A percentile compares a stretch with the other conserved stretches of the same genome.
Conservation (phyloP, 208 protist genomes). For the Leishmania arabica region DNA sequence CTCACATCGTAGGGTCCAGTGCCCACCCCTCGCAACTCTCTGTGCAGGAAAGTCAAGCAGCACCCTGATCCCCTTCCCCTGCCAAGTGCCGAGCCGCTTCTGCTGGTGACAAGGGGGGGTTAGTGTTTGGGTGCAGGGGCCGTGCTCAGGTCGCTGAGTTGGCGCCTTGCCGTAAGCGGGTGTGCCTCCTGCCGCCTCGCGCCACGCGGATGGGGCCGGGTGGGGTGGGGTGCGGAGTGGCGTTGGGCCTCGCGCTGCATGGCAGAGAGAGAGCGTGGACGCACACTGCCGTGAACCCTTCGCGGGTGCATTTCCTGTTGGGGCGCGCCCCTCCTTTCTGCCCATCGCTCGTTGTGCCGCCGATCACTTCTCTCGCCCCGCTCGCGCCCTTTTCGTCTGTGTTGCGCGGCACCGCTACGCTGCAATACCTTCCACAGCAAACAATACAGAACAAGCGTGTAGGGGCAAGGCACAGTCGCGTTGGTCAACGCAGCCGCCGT, state of each 20-base stretch:
- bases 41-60: neutral
- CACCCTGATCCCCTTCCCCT: neutral
- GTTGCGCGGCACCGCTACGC: neutral
- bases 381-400: neutral
- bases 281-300: too few relatives aligned
- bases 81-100: neutral
- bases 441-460: neutral
- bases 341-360: neutral
- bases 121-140: neutral
- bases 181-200: neutral
- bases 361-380: neutral
- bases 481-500: neutral
- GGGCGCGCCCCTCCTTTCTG: neutral
- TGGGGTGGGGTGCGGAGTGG: neutral
- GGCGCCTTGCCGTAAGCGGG: neutral
- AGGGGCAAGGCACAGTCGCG: neutral
- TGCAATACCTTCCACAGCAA: neutral
- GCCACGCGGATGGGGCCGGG: neutral
- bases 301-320: too few relatives aligned
- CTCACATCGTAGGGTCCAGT: neutral
- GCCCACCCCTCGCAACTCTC: neutral
- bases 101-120: neutral
- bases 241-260: neutral
- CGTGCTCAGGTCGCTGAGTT: neutral
- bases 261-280: neutral